A percentile compares a stretch with the other conserved stretches of the same genome.
These are phyloP conservation scores for Chlorella sp. DNA, from an alignment of 139 green algal genomes.

Conservation along the genomic window DNA sequence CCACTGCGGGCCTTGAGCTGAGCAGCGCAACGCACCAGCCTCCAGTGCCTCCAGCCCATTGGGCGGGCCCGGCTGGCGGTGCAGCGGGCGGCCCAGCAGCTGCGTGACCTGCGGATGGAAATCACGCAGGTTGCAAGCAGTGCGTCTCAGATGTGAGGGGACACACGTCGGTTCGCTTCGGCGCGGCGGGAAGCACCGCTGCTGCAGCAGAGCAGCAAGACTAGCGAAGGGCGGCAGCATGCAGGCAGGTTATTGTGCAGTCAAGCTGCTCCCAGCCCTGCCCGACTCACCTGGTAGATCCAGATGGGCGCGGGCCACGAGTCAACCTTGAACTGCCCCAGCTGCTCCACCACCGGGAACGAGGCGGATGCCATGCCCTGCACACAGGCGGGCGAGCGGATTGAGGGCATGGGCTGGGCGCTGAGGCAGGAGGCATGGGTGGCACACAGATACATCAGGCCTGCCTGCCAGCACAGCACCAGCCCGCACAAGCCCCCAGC, in stretches of 20 bases:
- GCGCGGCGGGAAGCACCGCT: no score
- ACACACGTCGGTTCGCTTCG: no score
- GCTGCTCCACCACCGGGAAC: conserved; percentile 82
- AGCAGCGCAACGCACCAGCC: neutral
- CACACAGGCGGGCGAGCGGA: neutral
- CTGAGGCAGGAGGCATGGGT: no score
- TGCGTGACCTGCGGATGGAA: conserved; percentile 54
- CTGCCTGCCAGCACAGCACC: no score
- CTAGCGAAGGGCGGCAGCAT: no score
- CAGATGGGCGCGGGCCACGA: conserved; percentile 56
- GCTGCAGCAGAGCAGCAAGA: no score
- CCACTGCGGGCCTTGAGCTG: no score
- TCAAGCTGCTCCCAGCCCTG: no score
- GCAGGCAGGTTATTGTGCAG: no score
- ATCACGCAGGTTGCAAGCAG: neutral
- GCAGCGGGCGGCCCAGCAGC: conserved; percentile 66
- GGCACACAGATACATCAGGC: no score
- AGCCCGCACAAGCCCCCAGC: neutral
- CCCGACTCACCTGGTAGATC: conserved; percentile 65
- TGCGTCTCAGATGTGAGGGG: no score
- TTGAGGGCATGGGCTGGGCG: no score
- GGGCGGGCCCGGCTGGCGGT: conserved; percentile 43
- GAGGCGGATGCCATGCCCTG: conserved; percentile 68
- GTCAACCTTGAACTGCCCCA: conserved; percentile 73
- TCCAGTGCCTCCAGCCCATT: conserved; percentile 51